Evolutionary conservation across 2,329 filamentous ascomycete genomes (phyloP).

Genomic region (Metarhizium anisopliae): DNA sequence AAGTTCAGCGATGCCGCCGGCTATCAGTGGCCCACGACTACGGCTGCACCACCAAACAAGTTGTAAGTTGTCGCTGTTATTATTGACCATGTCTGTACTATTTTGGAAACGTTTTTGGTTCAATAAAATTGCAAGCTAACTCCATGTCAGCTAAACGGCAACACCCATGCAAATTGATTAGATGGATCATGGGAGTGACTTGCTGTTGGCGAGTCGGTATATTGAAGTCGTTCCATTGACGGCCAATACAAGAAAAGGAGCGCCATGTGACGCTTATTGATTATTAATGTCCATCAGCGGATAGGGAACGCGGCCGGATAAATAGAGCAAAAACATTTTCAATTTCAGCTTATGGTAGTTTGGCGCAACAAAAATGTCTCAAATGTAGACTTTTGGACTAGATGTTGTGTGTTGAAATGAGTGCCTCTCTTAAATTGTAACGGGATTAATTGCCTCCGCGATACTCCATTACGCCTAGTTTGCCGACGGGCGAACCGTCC

Average conservation of each 20-base stretch:
- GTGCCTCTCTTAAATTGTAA: too few species aligned
- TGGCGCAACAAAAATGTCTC: slow-evolving; percentile 1
- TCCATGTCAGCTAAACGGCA: background rate
- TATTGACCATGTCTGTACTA: slow-evolving; percentile 8
- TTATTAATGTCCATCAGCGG: background rate
- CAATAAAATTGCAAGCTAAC: background rate
- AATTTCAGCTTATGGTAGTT: slow-evolving; percentile 4
- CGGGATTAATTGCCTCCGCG: too few species aligned
- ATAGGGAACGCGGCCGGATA: background rate
- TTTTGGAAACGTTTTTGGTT: background rate
- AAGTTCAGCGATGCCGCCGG: slow-evolving; percentile 96
- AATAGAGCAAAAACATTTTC: slow-evolving; percentile 1
- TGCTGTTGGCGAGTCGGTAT: background rate
- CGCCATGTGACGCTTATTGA: background rate
- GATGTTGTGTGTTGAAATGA: background rate
- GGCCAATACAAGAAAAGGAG: background rate
- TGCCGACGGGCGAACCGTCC: background rate
- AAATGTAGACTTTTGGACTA: background rate
- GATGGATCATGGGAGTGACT: background rate
- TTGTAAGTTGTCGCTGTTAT: slow-evolving; percentile 49
- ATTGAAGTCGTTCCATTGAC: background rate
- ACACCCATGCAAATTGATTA: background rate
- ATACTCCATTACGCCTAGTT: too few species aligned
- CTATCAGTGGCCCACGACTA: slow-evolving; percentile 87
- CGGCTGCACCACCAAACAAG: slow-evolving; percentile 59